Evolutionary conservation across 768 basidiomycete genomes (phyloP).

Genomic region (Collybia sp.): DNA sequence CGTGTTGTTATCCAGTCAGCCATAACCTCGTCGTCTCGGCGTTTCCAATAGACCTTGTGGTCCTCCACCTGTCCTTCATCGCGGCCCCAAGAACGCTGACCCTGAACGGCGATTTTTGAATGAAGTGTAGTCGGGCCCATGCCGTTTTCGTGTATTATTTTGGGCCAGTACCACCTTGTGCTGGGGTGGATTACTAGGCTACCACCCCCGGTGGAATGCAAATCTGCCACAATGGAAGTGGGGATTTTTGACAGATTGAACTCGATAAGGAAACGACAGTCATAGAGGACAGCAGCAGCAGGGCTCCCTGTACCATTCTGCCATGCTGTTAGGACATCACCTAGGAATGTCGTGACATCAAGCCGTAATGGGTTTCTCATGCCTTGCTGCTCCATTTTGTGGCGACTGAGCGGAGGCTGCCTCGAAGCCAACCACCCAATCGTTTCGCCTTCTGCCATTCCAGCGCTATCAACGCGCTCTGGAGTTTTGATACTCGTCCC

Average conservation of each 20-base stretch:
- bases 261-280: conserved; percentile 56
- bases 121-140: conserved; percentile 9
- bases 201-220: conserved; percentile 15
- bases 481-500: conserved; percentile 16
- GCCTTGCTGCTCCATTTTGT: conserved; percentile 19
- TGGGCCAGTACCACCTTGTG: conserved; percentile 45
- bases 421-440: conserved; percentile 64
- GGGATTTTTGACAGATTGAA: conserved; percentile 44
- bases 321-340: conserved; percentile 10
- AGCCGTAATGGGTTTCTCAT: conserved; percentile 23
- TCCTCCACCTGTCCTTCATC: not conserved
- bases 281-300: conserved; percentile 46
- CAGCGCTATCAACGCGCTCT: conserved; percentile 4
- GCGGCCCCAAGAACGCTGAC: too few relatives aligned
- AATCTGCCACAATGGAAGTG: conserved; percentile 18
- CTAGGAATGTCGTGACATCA: conserved; percentile 35
- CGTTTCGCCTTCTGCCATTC: conserved; percentile 9
- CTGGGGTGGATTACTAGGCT: conserved; percentile 29
- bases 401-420: conserved; percentile 38
- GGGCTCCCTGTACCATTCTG: conserved; percentile 10
- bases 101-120: conserved; percentile 5
- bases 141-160: conserved; percentile 27
- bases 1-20: conserved; percentile 38
- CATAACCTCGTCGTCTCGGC: conserved; percentile 6
- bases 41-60: conserved; percentile 4